Conservation (phyloP, 768 basidiomycete species). For the Neoboletus magnificus region DNA sequence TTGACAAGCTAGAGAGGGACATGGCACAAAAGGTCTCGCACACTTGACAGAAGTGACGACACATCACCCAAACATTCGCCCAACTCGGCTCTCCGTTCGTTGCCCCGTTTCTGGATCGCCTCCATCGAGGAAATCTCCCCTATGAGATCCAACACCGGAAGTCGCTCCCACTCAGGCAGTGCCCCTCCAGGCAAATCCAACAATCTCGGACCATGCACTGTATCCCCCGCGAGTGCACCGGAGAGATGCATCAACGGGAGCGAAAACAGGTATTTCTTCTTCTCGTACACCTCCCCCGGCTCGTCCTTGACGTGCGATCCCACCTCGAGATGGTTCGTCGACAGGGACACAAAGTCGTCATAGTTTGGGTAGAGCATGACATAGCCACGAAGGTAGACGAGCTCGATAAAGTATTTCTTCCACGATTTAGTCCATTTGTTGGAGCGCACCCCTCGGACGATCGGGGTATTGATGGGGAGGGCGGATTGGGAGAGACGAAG, state of each 20-base stretch:
- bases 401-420: conserved; percentile 89
- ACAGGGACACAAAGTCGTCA: conserved; percentile 63
- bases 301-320: conserved; percentile 73
- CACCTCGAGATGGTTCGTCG: conserved; percentile 87
- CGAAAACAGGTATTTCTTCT: conserved; percentile 61
- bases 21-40: conserved; percentile 25
- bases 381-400: conserved; percentile 77
- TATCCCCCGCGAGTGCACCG: conserved; percentile 11
- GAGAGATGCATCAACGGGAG: conserved; percentile 62
- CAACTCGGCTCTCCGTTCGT: conserved; percentile 34
- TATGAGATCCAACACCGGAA: conserved; percentile 72
- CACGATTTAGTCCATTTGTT: conserved; percentile 80
- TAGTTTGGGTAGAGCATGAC: conserved; percentile 91
- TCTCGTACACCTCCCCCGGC: conserved; percentile 42
- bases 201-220: conserved; percentile 31
- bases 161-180: conserved; percentile 49
- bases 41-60: conserved; percentile 19
- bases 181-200: conserved; percentile 55
- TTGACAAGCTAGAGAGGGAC: conserved; percentile 4
- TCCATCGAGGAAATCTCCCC: conserved; percentile 42
- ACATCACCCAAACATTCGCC: conserved; percentile 27
- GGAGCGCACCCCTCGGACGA: conserved; percentile 76
- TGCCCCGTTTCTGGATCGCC: conserved; percentile 34
- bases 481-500: conserved; percentile 57
- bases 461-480: conserved; percentile 33